Percentiles rank a stretch among this genome's conserved stretches.
Conservation (phyloP, 441 rosid species). For the Erysimum pusillum region DNA sequence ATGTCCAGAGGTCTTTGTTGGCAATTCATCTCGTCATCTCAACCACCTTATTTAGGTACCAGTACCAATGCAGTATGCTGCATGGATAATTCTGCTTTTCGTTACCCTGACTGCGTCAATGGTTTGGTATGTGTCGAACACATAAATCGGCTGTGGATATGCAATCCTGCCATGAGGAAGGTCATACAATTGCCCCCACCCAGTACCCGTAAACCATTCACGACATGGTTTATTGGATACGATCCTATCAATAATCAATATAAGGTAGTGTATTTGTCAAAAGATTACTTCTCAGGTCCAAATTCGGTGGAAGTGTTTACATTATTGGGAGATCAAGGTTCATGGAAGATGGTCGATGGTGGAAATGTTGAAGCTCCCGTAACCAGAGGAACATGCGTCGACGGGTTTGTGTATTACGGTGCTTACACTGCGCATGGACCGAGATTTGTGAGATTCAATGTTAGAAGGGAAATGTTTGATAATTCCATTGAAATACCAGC, state of each 20-base stretch:
- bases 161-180: neutral
- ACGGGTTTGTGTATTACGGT: neutral
- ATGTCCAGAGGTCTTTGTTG: neutral
- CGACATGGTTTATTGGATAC: slow-evolving; percentile 4
- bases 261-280: neutral
- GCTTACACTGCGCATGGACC: neutral
- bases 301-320: neutral
- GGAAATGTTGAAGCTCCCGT: neutral
- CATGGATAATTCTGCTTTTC: too few relatives aligned
- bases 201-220: neutral
- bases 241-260: neutral
- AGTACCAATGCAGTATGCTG: neutral
- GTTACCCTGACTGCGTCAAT: neutral
- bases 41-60: neutral
- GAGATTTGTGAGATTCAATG: neutral
- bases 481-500: neutral
- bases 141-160: neutral
- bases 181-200: neutral
- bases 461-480: slow-evolving; percentile 4
- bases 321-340: neutral
- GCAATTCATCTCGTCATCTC: neutral
- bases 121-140: slow-evolving; percentile 6
- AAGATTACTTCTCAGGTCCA: neutral
- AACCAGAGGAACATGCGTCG: neutral
- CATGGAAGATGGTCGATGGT: neutral